Conservation (phyloP, 176 grass and related monocot genomes). For the Cocos nucifera region DNA sequence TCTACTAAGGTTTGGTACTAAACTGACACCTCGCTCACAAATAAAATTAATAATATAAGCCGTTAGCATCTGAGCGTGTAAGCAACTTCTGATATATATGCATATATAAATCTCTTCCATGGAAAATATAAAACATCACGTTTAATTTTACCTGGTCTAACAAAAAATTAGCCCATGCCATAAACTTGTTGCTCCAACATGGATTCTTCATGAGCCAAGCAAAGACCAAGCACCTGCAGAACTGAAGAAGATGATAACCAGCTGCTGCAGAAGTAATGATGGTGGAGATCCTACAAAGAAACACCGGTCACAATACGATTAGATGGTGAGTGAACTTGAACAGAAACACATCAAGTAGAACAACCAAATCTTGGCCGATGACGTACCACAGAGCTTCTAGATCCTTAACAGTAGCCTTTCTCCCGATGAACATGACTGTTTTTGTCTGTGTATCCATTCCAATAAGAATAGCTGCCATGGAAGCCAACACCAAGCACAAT, state of each 20-base stretch:
- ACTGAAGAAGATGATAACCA: constrained; percentile 74
- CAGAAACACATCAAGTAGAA: not conserved
- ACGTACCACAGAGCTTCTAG: constrained; percentile 60
- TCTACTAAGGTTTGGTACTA: no score
- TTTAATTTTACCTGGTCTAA: constrained; percentile 58
- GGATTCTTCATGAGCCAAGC: constrained; percentile 19
- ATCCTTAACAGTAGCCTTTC: constrained; percentile 58
- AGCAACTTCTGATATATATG: not conserved
- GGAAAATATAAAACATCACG: not conserved
- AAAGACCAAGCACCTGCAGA: constrained; percentile 50
- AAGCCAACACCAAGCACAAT: constrained; percentile 37
- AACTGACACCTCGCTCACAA: no score
- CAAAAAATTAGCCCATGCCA: constrained; percentile 58
- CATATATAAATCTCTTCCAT: not conserved
- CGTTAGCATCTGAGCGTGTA: not conserved
- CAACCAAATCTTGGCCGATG: not conserved
- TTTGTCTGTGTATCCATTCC: constrained; percentile 59
- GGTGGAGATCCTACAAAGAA: constrained; percentile 28
- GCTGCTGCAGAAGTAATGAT: constrained; percentile 30
- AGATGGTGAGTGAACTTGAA: not conserved
- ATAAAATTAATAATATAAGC: no score
- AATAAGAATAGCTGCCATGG: constrained; percentile 55
- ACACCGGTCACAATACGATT: not conserved
- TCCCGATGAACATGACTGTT: constrained; percentile 43
- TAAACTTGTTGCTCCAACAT: constrained; percentile 19